Conservation (phyloP, 306 rosid genomes). For the Gynostemma pentaphyllum region DNA sequence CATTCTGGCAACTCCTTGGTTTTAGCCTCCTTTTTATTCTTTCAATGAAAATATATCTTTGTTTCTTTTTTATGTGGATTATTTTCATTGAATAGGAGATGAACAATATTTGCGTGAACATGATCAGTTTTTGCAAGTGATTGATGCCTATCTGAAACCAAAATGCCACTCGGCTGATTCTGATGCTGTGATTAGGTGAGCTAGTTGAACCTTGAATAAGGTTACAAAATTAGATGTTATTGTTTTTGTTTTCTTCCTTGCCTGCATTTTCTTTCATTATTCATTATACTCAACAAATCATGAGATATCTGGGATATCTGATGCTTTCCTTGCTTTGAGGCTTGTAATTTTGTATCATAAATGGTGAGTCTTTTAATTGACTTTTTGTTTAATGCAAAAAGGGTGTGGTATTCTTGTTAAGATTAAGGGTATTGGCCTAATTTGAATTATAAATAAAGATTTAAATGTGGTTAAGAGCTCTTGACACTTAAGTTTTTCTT, state of each 20-base stretch:
- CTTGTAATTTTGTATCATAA: no score
- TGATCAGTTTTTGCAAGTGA: conserved; percentile 33
- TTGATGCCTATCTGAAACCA: conserved; percentile 65
- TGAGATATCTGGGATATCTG: neutral
- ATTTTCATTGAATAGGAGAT: conserved; percentile 24
- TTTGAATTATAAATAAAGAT: no score
- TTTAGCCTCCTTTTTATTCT: no score
- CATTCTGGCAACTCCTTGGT: no score
- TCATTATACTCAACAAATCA: no score
- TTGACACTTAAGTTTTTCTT: neutral
- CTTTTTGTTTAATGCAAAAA: no score
- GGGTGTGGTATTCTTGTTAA: neutral
- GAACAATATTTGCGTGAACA: conserved; percentile 14
- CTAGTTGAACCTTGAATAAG: conserved; percentile 9
- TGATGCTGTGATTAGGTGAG: conserved; percentile 40
- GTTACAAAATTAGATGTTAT: neutral
- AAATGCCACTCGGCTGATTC: conserved; percentile 69
- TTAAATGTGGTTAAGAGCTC: neutral
- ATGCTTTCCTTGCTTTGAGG: neutral
- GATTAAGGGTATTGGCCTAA: neutral
- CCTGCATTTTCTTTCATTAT: neutral
- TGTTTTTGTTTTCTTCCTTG: neutral
- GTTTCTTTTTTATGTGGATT: neutral
- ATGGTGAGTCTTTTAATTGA: no score
- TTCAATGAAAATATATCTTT: no score